Percentiles rank a stretch among this genome's conserved stretches.
These are phyloP conservation scores for Berkeleyomyces basicola DNA, from an alignment of 2,329 filamentous ascomycete genomes.

Conservation along the genomic window DNA sequence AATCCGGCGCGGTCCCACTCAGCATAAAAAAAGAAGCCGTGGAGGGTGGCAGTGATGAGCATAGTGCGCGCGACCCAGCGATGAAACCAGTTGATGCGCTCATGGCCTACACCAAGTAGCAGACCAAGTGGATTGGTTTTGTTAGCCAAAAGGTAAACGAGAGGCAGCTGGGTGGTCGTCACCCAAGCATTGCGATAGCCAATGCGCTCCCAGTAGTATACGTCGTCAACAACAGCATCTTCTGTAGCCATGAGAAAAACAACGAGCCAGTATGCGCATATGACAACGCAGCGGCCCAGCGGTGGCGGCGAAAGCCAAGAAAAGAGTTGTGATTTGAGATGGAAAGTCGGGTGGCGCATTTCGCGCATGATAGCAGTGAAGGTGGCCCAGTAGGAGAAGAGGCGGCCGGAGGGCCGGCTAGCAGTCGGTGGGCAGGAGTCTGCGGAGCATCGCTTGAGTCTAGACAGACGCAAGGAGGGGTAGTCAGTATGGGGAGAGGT, in stretches of 20 bases:
- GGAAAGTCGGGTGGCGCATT: conserved; percentile 36
- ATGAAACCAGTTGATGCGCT: conserved; percentile 57
- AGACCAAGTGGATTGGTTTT: conserved; percentile 43
- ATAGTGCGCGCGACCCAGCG: conserved; percentile 55
- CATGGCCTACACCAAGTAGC: conserved; percentile 46
- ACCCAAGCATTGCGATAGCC: conserved; percentile 54
- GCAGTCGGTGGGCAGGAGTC: conserved; percentile 29
- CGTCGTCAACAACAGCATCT: conserved; percentile 32
- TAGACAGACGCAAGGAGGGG: conserved; percentile 17
- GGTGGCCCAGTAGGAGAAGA: conserved; percentile 40
- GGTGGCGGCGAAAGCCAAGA: conserved; percentile 43
- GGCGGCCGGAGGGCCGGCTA: conserved; percentile 31
- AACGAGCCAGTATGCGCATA: conserved; percentile 41
- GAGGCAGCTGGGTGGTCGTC: conserved; percentile 44
- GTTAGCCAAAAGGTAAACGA: conserved; percentile 45
- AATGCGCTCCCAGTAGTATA: conserved; percentile 45
- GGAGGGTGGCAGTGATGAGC: conserved; percentile 49
- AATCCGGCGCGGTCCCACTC: conserved; percentile 46
- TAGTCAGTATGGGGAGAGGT: not conserved
- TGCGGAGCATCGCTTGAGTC: conserved; percentile 29
- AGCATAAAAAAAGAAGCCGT: conserved; percentile 52
- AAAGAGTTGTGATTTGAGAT: conserved; percentile 28
- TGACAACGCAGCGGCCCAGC: conserved; percentile 35
- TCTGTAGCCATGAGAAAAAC: conserved; percentile 40
- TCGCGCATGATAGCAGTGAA: conserved; percentile 40